Percentiles rank a stretch among this genome's conserved stretches.
phyloP scores from a whole-genome alignment of 345 rosid species.

The Viola odorata region DNA sequence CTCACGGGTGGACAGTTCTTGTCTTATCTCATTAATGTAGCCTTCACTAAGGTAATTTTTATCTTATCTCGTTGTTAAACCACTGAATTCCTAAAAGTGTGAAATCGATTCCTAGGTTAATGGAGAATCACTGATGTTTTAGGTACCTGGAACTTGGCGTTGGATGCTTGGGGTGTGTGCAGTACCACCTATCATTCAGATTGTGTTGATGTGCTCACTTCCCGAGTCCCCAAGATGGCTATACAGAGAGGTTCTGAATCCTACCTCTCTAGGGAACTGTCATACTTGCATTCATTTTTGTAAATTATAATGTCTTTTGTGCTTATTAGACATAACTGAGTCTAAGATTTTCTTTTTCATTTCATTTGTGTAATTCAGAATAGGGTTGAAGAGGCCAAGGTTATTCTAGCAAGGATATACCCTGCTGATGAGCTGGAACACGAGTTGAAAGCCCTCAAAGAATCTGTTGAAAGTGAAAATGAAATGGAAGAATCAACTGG shows the following conservation, averaged over 20 bases:
- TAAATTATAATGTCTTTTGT: too few species aligned
- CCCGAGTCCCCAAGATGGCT: conserved; percentile 96
- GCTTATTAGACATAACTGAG: too few species aligned
- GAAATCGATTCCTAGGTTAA: too few species aligned
- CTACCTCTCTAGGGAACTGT: background rate
- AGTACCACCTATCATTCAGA: conserved; percentile 57
- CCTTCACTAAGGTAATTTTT: conserved; percentile 47
- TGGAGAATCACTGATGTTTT: background rate
- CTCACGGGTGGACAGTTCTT: conserved; percentile 85
- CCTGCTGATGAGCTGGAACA: conserved; percentile 53
- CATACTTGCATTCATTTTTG: background rate
- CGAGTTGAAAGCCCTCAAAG: conserved; percentile 43
- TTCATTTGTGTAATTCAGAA: conserved; percentile 19
- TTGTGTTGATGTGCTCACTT: conserved; percentile 52
- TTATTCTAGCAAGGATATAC: conserved; percentile 56
- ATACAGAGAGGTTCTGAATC: conserved; percentile 37
- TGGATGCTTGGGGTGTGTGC: conserved; percentile 94
- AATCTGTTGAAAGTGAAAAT: conserved; percentile 54
- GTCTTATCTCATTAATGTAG: conserved; percentile 78
- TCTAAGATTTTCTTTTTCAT: too few species aligned
- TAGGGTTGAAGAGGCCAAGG: conserved; percentile 50
- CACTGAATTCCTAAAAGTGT: too few species aligned
- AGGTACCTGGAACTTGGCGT: conserved; percentile 79
- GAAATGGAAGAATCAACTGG: conserved; percentile 48
- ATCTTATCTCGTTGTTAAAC: background rate